Conservation (phyloP, 2,329 filamentous ascomycete genomes). For the Aspergillus clavatus region DNA sequence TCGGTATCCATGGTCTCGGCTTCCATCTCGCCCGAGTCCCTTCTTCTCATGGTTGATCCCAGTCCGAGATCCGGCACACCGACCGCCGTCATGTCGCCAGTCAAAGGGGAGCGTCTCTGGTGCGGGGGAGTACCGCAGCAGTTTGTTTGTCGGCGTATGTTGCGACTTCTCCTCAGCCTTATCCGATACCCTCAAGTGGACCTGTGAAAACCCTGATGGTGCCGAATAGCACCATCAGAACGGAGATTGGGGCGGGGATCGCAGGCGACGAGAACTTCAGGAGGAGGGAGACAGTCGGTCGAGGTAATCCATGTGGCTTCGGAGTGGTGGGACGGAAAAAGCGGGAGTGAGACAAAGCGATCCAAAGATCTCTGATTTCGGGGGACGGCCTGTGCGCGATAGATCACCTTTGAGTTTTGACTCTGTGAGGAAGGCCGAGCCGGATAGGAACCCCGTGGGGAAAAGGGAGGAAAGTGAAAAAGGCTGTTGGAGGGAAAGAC, state of each 20-base stretch:
- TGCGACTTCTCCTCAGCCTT: too few relatives aligned
- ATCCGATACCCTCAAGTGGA: conserved; percentile 13
- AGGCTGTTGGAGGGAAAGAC: too few relatives aligned
- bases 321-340: background rate
- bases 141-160: background rate
- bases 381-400: conserved; percentile 4
- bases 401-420: too few relatives aligned
- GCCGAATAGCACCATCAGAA: conserved; percentile 10
- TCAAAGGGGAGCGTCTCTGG: too few relatives aligned
- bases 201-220: conserved; percentile 4
- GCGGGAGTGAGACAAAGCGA: too few relatives aligned
- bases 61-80: conserved; percentile 15
- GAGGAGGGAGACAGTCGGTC: background rate
- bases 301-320: conserved; percentile 4
- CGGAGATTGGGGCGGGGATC: background rate
- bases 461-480: background rate
- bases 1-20: conserved; percentile 13
- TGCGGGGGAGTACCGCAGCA: too few relatives aligned
- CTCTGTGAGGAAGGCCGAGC: too few relatives aligned
- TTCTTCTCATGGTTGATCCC: conserved; percentile 7
- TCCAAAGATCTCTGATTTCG: too few relatives aligned
- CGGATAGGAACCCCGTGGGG: background rate
- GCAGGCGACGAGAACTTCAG: background rate
- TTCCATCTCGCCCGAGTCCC: conserved; percentile 7
- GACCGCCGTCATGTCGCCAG: too few relatives aligned